These are phyloP conservation scores for Coemansia sp. DNA, from an alignment of 192 early-diverging fungal genomes.

Conservation along the genomic window DNA sequence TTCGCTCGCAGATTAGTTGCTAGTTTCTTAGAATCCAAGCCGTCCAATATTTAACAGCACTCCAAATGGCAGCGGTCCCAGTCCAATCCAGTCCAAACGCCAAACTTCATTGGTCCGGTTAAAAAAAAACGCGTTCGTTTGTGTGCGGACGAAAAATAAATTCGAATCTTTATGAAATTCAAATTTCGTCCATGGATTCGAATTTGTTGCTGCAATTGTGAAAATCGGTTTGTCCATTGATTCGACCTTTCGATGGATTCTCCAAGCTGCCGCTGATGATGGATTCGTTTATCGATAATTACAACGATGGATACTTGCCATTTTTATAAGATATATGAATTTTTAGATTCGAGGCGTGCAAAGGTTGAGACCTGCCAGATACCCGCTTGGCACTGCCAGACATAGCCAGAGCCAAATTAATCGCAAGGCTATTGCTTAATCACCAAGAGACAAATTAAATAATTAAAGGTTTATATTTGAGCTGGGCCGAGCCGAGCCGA, in stretches of 20 bases:
- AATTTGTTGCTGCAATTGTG: neutral
- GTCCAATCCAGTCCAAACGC: neutral
- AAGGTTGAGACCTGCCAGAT: conserved; percentile 1
- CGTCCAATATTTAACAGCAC: neutral
- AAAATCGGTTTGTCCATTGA: neutral
- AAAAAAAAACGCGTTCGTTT: neutral
- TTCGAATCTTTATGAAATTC: neutral
- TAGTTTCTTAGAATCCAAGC: neutral
- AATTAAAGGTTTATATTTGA: neutral
- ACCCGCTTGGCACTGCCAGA: neutral
- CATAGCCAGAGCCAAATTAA: conserved; percentile 1
- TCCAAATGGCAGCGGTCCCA: neutral
- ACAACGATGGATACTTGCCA: conserved; percentile 1
- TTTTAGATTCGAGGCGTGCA: conserved; percentile 4
- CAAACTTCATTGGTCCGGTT: neutral
- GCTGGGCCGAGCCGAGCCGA: neutral
- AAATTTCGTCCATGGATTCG: conserved; percentile 1
- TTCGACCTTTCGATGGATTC: neutral
- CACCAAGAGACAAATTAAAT: neutral
- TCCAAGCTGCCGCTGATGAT: neutral
- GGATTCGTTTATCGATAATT: conserved; percentile 3
- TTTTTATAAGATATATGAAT: conserved; percentile 5
- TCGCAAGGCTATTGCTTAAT: neutral
- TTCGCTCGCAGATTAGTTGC: neutral
- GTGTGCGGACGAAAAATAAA: neutral